Percentiles rank a stretch among this genome's conserved stretches.
Conservation (phyloP, 2,329 filamentous ascomycete genomes). For the Diaporthe batatas region DNA sequence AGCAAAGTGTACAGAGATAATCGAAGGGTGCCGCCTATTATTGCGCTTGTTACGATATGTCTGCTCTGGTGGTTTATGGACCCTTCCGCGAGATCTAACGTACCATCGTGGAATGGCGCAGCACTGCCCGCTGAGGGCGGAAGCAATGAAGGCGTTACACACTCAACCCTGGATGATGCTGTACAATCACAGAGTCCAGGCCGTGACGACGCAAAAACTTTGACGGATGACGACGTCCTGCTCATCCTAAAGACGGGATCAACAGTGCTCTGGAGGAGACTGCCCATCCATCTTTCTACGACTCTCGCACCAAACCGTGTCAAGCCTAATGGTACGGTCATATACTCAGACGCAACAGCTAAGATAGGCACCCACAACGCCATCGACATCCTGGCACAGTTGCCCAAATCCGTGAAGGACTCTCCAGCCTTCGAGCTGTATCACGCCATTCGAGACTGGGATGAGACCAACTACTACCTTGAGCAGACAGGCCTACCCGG, state of each 20-base stretch:
- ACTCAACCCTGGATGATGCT: not conserved
- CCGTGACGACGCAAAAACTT: not conserved
- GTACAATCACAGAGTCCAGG: not conserved
- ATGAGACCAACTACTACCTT: constrained; percentile 46
- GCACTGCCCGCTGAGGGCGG: not conserved
- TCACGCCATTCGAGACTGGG: constrained; percentile 45
- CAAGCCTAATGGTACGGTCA: constrained; percentile 44
- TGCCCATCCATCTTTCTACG: constrained; percentile 48
- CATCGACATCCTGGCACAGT: constrained; percentile 47
- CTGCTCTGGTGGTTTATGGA: constrained; percentile 47
- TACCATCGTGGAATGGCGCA: not conserved
- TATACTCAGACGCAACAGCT: constrained; percentile 48
- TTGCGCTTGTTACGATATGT: constrained; percentile 45
- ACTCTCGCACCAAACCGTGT: constrained; percentile 46
- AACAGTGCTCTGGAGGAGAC: constrained; percentile 47
- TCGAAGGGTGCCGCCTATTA: constrained; percentile 46
- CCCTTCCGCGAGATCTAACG: constrained; percentile 29
- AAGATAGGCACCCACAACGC: constrained; percentile 45
- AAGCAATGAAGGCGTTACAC: not conserved
- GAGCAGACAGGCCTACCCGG: constrained; percentile 43
- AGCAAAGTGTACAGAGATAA: constrained; percentile 45
- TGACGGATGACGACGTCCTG: constrained; percentile 30
- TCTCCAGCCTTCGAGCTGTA: constrained; percentile 44
- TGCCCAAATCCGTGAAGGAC: constrained; percentile 42
- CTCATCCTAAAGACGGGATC: constrained; percentile 48